Evolutionary conservation across 2,329 filamentous ascomycete species (phyloP), one percentile per base, ranked within the genome.

Genomic region (Magnaporthales sp.): DNA sequence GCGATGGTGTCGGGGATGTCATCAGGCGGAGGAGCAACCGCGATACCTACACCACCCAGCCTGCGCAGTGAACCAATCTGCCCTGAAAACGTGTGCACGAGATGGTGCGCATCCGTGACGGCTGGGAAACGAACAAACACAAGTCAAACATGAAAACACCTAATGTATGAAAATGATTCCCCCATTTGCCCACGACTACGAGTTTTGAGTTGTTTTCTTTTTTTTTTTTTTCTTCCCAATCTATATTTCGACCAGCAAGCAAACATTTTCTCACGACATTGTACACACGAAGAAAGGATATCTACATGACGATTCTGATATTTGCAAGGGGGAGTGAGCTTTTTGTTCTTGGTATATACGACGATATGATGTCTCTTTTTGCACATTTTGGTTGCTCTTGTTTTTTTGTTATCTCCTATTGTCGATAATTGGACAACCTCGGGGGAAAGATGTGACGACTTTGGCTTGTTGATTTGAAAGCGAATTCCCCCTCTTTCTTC

Each of bases 1-100:
- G 84, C 29, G 85, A 87, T 69, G 84, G 84, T 3, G 83, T 87
- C 2, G 83, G 81, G 15, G 85, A 87, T 31, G 80, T 87, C 63
- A 82, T 87, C 62, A 78, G 82, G 64, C 77, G 79, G 46, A 80
- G 76, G 56, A 79, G 75, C 51, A 38, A 46, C 68, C 75, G 75
- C 64, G 77, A 74, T 22, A 70, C 71, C 0, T 73, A 71, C 65
- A 68, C 72, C 22, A 58, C 54, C 4, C 22, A 58, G 4, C 5
- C 13, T 58, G 11, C 54, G 38, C 19, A 51, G 6, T 51, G 38
- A 51, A 7, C n/a, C 4, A 2, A n/a, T 8, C 19, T 51, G 19
- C 15, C 38, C 9, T 51, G 15, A 7, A 8, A 51, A 51, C 15
- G 3, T n/a, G 38, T 15, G 38, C 19, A 51, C 3, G 10, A n/a